These are phyloP conservation scores for Sugiyamaella mastotermitis DNA, from an alignment of 805 yeast species.

Conservation along the genomic window DNA sequence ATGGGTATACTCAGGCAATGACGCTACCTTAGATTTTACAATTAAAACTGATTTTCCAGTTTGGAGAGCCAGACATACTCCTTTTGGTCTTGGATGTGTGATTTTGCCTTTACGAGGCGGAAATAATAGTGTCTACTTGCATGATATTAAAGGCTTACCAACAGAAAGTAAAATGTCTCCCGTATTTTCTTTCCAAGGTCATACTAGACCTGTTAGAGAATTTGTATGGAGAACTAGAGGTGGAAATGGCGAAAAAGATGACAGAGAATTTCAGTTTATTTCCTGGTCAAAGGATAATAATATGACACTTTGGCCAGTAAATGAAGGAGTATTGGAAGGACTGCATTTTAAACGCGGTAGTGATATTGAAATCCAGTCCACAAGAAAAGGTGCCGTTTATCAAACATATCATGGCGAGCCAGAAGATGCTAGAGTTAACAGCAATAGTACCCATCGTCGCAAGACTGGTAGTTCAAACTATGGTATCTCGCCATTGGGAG, in stretches of 20 bases:
- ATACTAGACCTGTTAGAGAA: conserved; percentile 77
- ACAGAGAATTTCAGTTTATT: conserved; percentile 82
- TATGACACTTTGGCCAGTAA: conserved; percentile 72
- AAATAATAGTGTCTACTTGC: conserved; percentile 51
- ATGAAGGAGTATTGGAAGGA: conserved; percentile 42
- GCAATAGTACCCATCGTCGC: not conserved
- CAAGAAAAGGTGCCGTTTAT: conserved; percentile 37
- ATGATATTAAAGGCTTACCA: conserved; percentile 37
- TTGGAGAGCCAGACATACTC: conserved; percentile 80
- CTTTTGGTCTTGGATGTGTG: conserved; percentile 84
- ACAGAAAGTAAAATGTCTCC: conserved; percentile 42
- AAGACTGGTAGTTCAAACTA: not conserved
- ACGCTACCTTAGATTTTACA: conserved; percentile 45
- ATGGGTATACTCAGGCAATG: conserved; percentile 51
- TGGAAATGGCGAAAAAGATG: conserved; percentile 42
- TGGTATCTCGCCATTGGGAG: conserved; percentile 1
- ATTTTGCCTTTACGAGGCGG: conserved; percentile 92
- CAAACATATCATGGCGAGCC: conserved; percentile 51
- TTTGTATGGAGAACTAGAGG: conserved; percentile 79
- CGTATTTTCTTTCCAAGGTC: conserved; percentile 65
- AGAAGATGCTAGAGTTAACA: conserved; percentile 1
- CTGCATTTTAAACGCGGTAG: conserved; percentile 37
- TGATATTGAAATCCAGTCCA: conserved; percentile 33
- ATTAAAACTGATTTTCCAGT: conserved; percentile 78
- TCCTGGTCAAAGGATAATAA: conserved; percentile 93